These are phyloP conservation scores for Nematocida minor DNA, from an alignment of 371 early-diverging fungal genomes.

Conservation along the genomic window DNA sequence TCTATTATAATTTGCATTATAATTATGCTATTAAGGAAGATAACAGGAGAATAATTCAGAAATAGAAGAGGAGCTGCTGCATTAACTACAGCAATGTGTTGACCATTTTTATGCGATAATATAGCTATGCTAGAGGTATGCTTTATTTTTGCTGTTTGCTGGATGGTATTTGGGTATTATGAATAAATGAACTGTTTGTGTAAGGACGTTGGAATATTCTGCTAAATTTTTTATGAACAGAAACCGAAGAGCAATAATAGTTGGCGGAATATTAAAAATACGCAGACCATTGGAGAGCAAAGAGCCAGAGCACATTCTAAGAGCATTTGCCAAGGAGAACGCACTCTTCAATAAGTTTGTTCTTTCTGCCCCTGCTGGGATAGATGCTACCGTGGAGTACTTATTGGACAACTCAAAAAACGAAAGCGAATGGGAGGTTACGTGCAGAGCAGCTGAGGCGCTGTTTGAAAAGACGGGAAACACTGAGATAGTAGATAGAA, in stretches of 20 bases:
- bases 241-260: not conserved
- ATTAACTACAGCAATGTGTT: not conserved
- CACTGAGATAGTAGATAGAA: not conserved
- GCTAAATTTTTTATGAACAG: conserved; percentile 14
- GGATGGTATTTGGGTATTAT: not conserved
- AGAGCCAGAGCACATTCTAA: not conserved
- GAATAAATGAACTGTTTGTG: not conserved
- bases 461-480: not conserved
- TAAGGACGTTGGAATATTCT: not conserved
- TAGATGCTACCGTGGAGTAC: not conserved
- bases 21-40: not conserved
- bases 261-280: not conserved
- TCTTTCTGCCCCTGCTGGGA: not conserved
- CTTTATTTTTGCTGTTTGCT: not conserved
- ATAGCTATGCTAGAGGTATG: not conserved
- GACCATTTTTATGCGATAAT: not conserved
- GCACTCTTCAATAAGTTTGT: not conserved
- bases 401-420: not conserved
- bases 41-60: not conserved
- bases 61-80: not conserved
- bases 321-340: not conserved
- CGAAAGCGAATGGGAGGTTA: not conserved
- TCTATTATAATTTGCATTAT: not conserved
- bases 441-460: not conserved
- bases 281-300: not conserved